phyloP scores from a whole-genome alignment of 495 filamentous ascomycete genomes.

The Podospora pseudopauciseta region DNA sequence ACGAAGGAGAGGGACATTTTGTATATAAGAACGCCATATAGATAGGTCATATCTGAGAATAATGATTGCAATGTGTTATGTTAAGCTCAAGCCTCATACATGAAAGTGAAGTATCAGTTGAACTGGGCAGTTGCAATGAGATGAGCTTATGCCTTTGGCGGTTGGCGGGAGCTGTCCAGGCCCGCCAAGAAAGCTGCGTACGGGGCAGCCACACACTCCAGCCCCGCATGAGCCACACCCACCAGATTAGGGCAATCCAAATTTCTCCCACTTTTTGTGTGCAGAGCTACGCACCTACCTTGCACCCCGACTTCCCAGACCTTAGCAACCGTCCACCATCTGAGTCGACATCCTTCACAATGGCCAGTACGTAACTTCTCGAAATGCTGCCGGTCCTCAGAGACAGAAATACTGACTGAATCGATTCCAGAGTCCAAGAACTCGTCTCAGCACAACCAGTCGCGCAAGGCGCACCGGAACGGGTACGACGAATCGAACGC shows the following conservation, averaged over 20 bases:
- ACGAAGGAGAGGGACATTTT: neutral
- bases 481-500: conserved; percentile 59
- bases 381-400: neutral
- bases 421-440: conserved; percentile 84
- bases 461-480: conserved; percentile 95
- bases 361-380: conserved; percentile 46
- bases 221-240: conserved; percentile 26
- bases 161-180: neutral
- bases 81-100: neutral
- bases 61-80: neutral
- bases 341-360: conserved; percentile 42
- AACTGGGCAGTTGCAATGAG: neutral
- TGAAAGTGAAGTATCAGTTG: neutral
- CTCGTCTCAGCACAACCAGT: conserved; percentile 96
- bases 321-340: conserved; percentile 24
- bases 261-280: conserved; percentile 33
- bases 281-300: conserved; percentile 23
- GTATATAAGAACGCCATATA: conserved; percentile 1
- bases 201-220: conserved; percentile 23
- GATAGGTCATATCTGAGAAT: conserved; percentile 8
- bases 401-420: conserved; percentile 21
- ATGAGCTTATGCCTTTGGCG: neutral
- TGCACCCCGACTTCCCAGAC: conserved; percentile 25
- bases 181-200: neutral
- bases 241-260: conserved; percentile 31